These are phyloP conservation scores for Penicilliopsis zonata DNA, from an alignment of 495 filamentous ascomycete genomes.

Conservation along the genomic window DNA sequence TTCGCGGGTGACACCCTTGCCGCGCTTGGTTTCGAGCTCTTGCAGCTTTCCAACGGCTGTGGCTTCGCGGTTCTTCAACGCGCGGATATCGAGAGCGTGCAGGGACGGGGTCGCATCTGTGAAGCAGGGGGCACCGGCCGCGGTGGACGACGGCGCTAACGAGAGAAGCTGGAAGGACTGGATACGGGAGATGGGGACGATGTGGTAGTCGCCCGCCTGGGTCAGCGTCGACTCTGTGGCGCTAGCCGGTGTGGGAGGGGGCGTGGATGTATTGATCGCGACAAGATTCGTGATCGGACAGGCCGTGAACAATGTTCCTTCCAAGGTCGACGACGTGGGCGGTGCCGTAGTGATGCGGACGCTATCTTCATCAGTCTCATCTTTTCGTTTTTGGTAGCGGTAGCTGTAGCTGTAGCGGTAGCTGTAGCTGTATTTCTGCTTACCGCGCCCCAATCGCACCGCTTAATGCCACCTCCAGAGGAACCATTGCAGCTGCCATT, in stretches of 20 bases:
- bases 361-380: slow-evolving; percentile 18
- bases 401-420: too few species aligned
- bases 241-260: slow-evolving; percentile 9
- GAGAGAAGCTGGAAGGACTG: slow-evolving; percentile 44
- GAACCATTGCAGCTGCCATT: slow-evolving; percentile 30
- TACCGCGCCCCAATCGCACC: slow-evolving; percentile 42
- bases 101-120: slow-evolving; percentile 27
- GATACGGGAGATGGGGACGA: slow-evolving; percentile 52
- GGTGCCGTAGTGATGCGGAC: slow-evolving; percentile 49
- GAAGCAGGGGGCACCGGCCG: slow-evolving; percentile 27
- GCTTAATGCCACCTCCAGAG: slow-evolving; percentile 35
- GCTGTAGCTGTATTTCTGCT: slow-evolving; percentile 5
- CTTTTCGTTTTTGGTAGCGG: too few species aligned
- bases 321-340: slow-evolving; percentile 35
- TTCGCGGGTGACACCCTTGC: slow-evolving; percentile 51
- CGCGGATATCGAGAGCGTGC: slow-evolving; percentile 36
- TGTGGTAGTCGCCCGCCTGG: slow-evolving; percentile 46
- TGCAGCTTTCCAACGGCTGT: slow-evolving; percentile 40
- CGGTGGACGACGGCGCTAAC: slow-evolving; percentile 17
- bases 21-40: slow-evolving; percentile 40
- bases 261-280: slow-evolving; percentile 41
- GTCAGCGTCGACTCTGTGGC: slow-evolving; percentile 25
- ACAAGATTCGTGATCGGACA: slow-evolving; percentile 55
- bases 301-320: slow-evolving; percentile 57
- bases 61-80: slow-evolving; percentile 41